phyloP scores from a whole-genome alignment of 768 basidiomycete species.

The Suillus spraguei region DNA sequence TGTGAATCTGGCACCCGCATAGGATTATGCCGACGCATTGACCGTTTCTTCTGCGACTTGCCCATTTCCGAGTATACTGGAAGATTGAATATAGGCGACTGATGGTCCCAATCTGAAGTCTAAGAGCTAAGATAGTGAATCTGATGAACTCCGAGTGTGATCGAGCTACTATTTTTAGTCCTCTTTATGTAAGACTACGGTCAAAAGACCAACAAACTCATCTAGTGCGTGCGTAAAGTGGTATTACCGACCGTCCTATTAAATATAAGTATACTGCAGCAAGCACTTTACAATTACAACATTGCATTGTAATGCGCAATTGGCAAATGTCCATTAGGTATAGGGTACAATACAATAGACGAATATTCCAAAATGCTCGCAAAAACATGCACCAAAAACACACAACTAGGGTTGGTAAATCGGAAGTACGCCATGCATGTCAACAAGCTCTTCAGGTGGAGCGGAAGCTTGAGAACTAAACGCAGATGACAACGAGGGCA shows the following conservation, averaged over 20 bases:
- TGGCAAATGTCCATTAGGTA: conserved; percentile 21
- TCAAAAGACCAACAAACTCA: not conserved
- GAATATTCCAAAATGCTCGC: conserved; percentile 16
- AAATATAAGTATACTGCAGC: not conserved
- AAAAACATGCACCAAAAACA: conserved; percentile 7
- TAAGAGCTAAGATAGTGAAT: not conserved
- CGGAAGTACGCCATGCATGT: conserved; percentile 27
- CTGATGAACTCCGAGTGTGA: conserved; percentile 1
- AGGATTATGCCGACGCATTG: conserved; percentile 89
- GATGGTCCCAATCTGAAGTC: conserved; percentile 4
- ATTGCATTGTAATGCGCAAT: conserved; percentile 4
- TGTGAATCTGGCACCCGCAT: conserved; percentile 93
- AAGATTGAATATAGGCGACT: not conserved
- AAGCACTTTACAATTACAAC: not conserved
- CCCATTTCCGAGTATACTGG: conserved; percentile 60
- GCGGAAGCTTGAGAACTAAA: conserved; percentile 10
- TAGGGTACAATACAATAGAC: conserved; percentile 25
- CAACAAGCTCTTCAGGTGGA: conserved; percentile 9
- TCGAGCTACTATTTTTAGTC: conserved; percentile 9
- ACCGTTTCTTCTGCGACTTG: conserved; percentile 87
- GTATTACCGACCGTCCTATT: too few species aligned
- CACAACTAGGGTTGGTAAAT: conserved; percentile 29
- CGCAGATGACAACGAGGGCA: conserved; percentile 8
- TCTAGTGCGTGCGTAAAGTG: not conserved
- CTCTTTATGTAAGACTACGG: not conserved